Evolutionary conservation across 768 basidiomycete species (phyloP), one percentile per base, ranked within the genome.

Genomic region (Postia placenta): DNA sequence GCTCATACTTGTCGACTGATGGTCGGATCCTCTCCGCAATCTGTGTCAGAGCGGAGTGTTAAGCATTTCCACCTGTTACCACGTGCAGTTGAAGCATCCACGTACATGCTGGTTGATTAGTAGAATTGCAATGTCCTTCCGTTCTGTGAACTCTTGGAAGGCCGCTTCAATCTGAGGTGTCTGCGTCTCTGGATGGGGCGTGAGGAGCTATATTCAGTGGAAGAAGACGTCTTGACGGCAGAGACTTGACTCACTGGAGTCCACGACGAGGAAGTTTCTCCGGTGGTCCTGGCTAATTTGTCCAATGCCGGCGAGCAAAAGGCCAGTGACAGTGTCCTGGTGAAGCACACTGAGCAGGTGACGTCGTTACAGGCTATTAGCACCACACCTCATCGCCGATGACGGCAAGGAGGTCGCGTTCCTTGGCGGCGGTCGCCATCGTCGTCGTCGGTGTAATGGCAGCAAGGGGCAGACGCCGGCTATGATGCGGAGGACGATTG

Each of bases 241-340:
- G 15, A 22, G 26, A 30, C 15, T 25, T 45, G n/a, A 72, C 87
- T 54, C 61, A 97, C 96, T 99, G 9, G 85, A 63, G 59, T 97
- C 95, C 33, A 97, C 96, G 26, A 97, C 82, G 40, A 98, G 74
- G 67, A 99, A 98, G 72, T 97, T 99, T 85, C 96, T 96, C 76
- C 87, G 90, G 72, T 92, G 90, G 38, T 87, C 78, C 50, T 87
- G 82, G 58, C 86, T 84, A 54, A 97, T 75, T 66, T 99, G 88
- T 0, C 96, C 96, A 40, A 98, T 80, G 28, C 96, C 96, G 5
- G 96, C 96, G 42, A 99, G 77, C 36, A 99, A 78, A 14, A 98
- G 77, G 36, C 96, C 96, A 0, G 96, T 98, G 53, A 98, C 90
- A 3, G 95, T 92, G 71, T 99, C 96, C 95, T 99, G 60, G 20